Evolutionary conservation across 257 asterid genomes (phyloP).

Genomic region (Nicotiana otophora): DNA sequence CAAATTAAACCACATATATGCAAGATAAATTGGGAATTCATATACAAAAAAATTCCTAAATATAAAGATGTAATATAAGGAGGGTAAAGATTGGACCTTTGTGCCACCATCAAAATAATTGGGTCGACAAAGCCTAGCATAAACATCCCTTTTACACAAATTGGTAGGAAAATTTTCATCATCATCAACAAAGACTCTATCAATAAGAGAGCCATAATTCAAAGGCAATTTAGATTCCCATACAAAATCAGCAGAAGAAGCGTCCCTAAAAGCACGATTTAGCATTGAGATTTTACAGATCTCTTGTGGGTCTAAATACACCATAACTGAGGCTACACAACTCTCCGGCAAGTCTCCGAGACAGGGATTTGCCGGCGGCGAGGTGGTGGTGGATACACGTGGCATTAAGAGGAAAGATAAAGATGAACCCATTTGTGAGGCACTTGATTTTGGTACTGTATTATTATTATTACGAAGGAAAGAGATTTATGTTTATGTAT

Average conservation of each 20-base stretch:
- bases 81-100: constrained; percentile 42
- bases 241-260: constrained; percentile 77
- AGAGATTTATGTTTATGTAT: no score
- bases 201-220: constrained; percentile 57
- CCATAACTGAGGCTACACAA: constrained; percentile 65
- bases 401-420: constrained; percentile 27
- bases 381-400: background rate
- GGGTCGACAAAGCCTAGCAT: constrained; percentile 50
- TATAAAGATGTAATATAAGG: background rate
- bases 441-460: background rate
- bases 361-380: constrained; percentile 24
- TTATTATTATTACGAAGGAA: no score
- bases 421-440: constrained; percentile 45
- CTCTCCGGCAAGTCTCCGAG: constrained; percentile 80
- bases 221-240: constrained; percentile 78
- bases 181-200: constrained; percentile 30
- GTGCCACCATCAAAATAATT: constrained; percentile 64
- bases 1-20: background rate
- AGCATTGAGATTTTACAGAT: constrained; percentile 68
- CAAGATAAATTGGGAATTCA: background rate
- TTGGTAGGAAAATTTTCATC: constrained; percentile 8
- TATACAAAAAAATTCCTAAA: background rate
- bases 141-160: constrained; percentile 54
- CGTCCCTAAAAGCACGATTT: constrained; percentile 65
- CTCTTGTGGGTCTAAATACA: constrained; percentile 67